Percentiles rank a stretch among this genome's conserved stretches.
These are phyloP conservation scores for Lactarius sanguifluus DNA, from an alignment of 768 basidiomycete genomes.

Conservation along the genomic window DNA sequence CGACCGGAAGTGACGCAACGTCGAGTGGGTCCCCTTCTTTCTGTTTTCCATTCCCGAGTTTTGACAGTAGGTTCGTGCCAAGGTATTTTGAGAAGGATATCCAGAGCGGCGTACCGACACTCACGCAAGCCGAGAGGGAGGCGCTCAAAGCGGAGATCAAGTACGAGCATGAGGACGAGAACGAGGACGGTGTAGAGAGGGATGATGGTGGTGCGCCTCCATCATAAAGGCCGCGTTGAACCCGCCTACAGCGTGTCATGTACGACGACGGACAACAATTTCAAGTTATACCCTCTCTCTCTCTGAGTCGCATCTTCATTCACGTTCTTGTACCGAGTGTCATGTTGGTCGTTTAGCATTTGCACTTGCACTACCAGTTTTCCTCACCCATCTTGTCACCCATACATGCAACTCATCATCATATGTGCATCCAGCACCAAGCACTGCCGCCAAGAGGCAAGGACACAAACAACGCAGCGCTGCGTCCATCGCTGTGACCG, in stretches of 20 bases:
- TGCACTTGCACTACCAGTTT: neutral
- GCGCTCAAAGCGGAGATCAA: constrained; percentile 74
- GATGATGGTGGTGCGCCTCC: neutral
- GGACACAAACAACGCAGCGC: no score
- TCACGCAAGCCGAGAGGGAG: constrained; percentile 69
- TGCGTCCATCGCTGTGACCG: no score
- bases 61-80: constrained; percentile 59
- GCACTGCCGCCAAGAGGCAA: no score
- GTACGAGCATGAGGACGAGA: constrained; percentile 32
- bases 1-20: no score
- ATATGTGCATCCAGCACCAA: neutral
- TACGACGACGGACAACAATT: neutral
- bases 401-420: neutral
- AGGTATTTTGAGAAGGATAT: constrained; percentile 72
- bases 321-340: neutral
- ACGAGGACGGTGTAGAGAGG: constrained; percentile 11
- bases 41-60: neutral
- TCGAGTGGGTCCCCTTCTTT: constrained; percentile 49
- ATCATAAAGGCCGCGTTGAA: constrained; percentile 8
- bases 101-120: constrained; percentile 59
- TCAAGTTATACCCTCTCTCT: neutral
- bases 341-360: neutral
- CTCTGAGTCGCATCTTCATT: constrained; percentile 15
- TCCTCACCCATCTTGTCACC: no score
- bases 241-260: neutral